Percentiles rank a stretch among this genome's conserved stretches.
Conservation (phyloP, 2,329 filamentous ascomycete species). For the Phoma sp. region DNA sequence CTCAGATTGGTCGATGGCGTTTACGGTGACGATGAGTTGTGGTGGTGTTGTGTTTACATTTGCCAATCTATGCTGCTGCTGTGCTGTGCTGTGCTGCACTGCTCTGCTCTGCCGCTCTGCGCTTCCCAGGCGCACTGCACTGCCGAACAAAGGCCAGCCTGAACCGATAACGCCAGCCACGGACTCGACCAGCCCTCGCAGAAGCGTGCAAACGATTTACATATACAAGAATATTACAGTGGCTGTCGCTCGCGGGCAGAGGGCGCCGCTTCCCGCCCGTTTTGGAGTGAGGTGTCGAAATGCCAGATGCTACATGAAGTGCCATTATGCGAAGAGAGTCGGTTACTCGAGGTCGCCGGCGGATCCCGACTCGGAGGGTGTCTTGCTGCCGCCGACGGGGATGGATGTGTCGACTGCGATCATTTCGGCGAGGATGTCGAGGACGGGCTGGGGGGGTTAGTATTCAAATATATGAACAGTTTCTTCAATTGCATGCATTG, state of each 20-base stretch:
- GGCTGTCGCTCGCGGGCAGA: slow-evolving; percentile 30
- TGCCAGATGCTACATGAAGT: slow-evolving; percentile 21
- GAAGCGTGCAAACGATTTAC: slow-evolving; percentile 35
- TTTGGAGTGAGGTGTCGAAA: slow-evolving; percentile 11
- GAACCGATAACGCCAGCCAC: slow-evolving; percentile 39
- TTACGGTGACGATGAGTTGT: neutral
- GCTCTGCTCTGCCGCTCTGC: slow-evolving; percentile 8
- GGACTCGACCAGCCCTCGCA: slow-evolving; percentile 24
- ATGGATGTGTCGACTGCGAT: slow-evolving; percentile 84
- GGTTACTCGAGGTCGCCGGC: slow-evolving; percentile 45
- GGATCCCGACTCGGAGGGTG: slow-evolving; percentile 46
- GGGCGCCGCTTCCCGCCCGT: neutral
- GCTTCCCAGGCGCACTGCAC: slow-evolving; percentile 24
- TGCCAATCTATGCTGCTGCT: slow-evolving; percentile 32
- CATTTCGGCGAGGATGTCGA: slow-evolving; percentile 97
- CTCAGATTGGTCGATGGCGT: neutral
- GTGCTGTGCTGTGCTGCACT: neutral
- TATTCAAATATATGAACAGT: too few relatives aligned
- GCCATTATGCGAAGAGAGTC: neutral
- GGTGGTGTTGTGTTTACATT: slow-evolving; percentile 23
- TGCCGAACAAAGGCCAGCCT: slow-evolving; percentile 13
- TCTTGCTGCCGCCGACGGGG: slow-evolving; percentile 47
- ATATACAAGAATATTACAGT: slow-evolving; percentile 48
- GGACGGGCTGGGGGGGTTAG: slow-evolving; percentile 71
- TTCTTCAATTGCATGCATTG: too few relatives aligned